phyloP scores from a whole-genome alignment of 768 basidiomycete species.

The Russula lepida region DNA sequence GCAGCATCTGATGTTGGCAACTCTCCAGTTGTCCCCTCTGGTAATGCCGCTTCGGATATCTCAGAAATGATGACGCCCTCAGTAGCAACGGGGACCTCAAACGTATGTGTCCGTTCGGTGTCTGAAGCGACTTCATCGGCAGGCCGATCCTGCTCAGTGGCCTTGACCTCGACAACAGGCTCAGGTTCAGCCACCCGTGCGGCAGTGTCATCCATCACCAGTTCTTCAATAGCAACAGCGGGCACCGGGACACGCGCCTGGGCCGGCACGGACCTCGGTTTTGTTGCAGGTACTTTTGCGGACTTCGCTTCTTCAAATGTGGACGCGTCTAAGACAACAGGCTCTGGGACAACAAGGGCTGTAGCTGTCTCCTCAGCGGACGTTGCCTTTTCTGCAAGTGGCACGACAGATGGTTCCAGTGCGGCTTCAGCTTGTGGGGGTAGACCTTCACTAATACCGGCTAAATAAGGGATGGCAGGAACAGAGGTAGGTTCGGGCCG shows the following conservation, averaged over 20 bases:
- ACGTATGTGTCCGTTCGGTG: not conserved
- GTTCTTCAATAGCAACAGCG: not conserved
- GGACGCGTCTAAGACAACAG: not conserved
- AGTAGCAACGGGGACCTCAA: not conserved
- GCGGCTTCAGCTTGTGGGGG: conserved; percentile 26
- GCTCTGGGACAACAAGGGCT: not conserved
- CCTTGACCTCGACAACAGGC: not conserved
- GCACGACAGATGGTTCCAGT: not conserved
- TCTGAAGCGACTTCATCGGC: not conserved
- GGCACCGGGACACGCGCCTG: not conserved
- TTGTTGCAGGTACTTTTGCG: not conserved
- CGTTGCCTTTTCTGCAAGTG: not conserved
- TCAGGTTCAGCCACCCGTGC: not conserved
- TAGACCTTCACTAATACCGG: conserved; percentile 9
- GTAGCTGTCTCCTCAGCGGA: not conserved
- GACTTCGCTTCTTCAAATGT: not conserved
- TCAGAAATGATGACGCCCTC: not conserved
- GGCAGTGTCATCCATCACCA: not conserved
- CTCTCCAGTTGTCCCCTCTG: not conserved
- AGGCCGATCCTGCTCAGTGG: not conserved
- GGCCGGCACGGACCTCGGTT: not conserved
- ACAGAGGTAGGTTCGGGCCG: not conserved
- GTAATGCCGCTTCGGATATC: not conserved
- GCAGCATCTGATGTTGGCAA: not conserved
- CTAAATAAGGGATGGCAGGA: not conserved